Evolutionary conservation across 176 grass and related monocot species (phyloP), one percentile per base, ranked within the genome.

Genomic region (Thalia dealbata): DNA sequence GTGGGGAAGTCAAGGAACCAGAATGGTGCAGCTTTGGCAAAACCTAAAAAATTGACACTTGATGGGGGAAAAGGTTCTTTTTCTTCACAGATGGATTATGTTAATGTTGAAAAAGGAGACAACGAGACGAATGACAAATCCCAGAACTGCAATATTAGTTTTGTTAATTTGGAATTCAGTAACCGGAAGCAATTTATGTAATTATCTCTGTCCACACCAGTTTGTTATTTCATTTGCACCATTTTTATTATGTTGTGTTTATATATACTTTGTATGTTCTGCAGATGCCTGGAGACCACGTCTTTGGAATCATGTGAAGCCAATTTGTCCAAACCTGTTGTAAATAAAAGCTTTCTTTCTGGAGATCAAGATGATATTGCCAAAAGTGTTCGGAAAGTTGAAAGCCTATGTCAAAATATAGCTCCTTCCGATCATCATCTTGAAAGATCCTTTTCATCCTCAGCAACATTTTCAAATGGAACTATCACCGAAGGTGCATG

Each of bases 201-300:
- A 91, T 85, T 38, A 38, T 38, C 3, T 38, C 78, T 14, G 30
- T 61, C 41, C 71, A 43, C 14, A 21, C 35, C 14, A 14, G 21
- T 35, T 74, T 72, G 29, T 59, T 46, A 24, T 72, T 23, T 7
- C 61, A 15, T 77, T 13, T 18, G 58, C 67, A 59, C 0, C 43
- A 64, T 26, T 71, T 73, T 59, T 10, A 42, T 75, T 71, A 42
- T n/a, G 1, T 4, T 81, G 22, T 19, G 81, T 67, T 78, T 86
- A 78, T 32, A 60, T 27, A 13, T 15, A 29, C 50, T n/a, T 81
- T 43, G 25, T 78, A 13, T 73, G 15, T 27, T 73, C 73, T 60
- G 21, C 89, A 91, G 89, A 76, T 81, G 78, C 81, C 24, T 24
- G 64, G 74, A 91, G 50, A 45, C 74, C 55, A 85, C 78, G 52